Evolutionary conservation across 202 grass and related monocot genomes (phyloP).

Genomic region (Zizania palustris): DNA sequence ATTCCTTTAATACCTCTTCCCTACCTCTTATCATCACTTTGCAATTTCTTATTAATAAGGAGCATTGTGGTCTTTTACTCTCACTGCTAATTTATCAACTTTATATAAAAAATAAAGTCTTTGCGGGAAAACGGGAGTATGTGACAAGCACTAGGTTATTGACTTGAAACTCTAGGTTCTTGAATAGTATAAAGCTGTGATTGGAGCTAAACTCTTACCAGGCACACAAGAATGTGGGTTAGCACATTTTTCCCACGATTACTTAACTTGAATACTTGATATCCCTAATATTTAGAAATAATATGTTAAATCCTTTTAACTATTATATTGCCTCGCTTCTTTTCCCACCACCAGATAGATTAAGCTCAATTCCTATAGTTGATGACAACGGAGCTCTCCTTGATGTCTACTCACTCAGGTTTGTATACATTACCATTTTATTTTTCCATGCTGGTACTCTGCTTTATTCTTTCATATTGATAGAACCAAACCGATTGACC

Average conservation of each 20-base stretch:
- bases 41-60: too few relatives aligned
- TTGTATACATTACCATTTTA: conserved; percentile 17
- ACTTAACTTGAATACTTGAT: neutral
- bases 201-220: conserved; percentile 3
- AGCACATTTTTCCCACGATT: conserved; percentile 17
- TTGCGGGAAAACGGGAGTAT: too few relatives aligned
- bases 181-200: conserved; percentile 1
- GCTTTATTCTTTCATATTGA: conserved; percentile 17
- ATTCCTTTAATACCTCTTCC: too few relatives aligned
- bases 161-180: neutral
- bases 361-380: conserved; percentile 78
- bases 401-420: conserved; percentile 77
- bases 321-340: neutral
- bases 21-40: too few relatives aligned
- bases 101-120: too few relatives aligned
- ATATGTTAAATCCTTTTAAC: conserved; percentile 21
- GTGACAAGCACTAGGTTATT: too few relatives aligned
- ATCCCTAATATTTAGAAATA: conserved; percentile 15
- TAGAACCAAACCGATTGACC: conserved; percentile 25
- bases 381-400: conserved; percentile 65
- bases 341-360: conserved; percentile 52
- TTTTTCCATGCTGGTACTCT: conserved; percentile 23
- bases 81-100: too few relatives aligned
- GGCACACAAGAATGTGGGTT: neutral
- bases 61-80: too few relatives aligned